Evolutionary conservation across 805 yeast species (phyloP).

Genomic region (Komagataella kurtzmanii): DNA sequence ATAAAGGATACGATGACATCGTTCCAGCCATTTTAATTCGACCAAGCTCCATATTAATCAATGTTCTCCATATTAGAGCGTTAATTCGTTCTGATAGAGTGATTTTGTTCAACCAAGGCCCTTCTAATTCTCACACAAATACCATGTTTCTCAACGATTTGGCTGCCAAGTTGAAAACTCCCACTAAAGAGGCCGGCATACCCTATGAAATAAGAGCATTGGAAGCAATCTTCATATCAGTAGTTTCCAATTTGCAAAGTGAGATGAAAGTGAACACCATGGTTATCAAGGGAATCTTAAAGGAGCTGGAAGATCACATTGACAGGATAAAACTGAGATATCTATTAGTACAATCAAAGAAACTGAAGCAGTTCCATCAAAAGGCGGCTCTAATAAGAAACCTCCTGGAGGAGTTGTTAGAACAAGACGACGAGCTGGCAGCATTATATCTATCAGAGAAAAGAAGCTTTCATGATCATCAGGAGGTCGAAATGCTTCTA

Average conservation of each 20-base stretch:
- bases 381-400: conserved; percentile 75
- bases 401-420: conserved; percentile 72
- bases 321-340: conserved; percentile 70
- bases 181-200: conserved; percentile 22
- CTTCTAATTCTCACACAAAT: conserved; percentile 30
- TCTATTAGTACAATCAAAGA: conserved; percentile 73
- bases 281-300: conserved; percentile 57
- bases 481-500: conserved; percentile 78
- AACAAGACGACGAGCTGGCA: conserved; percentile 78
- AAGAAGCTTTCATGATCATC: conserved; percentile 43
- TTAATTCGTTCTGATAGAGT: conserved; percentile 38
- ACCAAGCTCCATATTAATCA: conserved; percentile 30
- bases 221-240: conserved; percentile 76
- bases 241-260: conserved; percentile 61
- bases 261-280: conserved; percentile 81
- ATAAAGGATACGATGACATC: conserved; percentile 30
- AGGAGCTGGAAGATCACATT: conserved; percentile 70
- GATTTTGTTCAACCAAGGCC: conserved; percentile 32
- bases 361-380: conserved; percentile 70
- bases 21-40: conserved; percentile 44
- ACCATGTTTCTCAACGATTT: conserved; percentile 29
- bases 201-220: conserved; percentile 88
- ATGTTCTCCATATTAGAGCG: conserved; percentile 35
- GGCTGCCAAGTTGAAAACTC: conserved; percentile 21
- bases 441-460: conserved; percentile 67